A percentile compares a stretch with the other conserved stretches of the same genome.
Evolutionary conservation across 306 rosid genomes (phyloP).

Genomic region (Prunus padus): DNA sequence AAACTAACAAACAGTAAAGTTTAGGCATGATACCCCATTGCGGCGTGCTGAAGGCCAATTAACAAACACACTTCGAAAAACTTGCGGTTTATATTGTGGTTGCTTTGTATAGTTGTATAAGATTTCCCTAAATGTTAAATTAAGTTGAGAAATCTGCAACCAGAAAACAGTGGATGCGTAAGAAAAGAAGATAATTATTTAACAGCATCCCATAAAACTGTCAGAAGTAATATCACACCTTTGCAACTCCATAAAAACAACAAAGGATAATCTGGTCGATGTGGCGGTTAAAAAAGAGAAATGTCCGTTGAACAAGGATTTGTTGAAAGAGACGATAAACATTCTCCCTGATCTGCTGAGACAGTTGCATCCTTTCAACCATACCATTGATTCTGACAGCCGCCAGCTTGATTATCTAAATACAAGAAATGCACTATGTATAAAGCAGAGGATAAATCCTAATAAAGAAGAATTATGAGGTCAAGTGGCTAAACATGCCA

Average conservation of each 20-base stretch:
- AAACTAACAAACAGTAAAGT: slow-evolving; percentile 17
- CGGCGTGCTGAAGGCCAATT: slow-evolving; percentile 74
- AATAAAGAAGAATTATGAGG: background rate
- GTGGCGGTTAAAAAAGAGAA: slow-evolving; percentile 87
- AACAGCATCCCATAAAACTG: slow-evolving; percentile 9
- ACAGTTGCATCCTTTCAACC: slow-evolving; percentile 91
- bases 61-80: slow-evolving; percentile 86
- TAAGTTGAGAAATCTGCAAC: slow-evolving; percentile 87
- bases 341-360: slow-evolving; percentile 85
- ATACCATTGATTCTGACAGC: slow-evolving; percentile 97
- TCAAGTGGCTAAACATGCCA: background rate
- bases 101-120: slow-evolving; percentile 88
- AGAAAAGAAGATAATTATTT: slow-evolving; percentile 10
- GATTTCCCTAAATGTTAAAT: slow-evolving; percentile 81
- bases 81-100: slow-evolving; percentile 88
- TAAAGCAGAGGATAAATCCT: background rate
- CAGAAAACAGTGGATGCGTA: slow-evolving; percentile 26
- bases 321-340: slow-evolving; percentile 91
- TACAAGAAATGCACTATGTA: slow-evolving; percentile 20
- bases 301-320: slow-evolving; percentile 71
- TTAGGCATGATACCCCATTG: slow-evolving; percentile 56
- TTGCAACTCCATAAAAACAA: slow-evolving; percentile 93
- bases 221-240: slow-evolving; percentile 49
- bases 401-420: slow-evolving; percentile 82
- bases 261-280: slow-evolving; percentile 94